A percentile compares a stretch with the other conserved stretches of the same genome.
Evolutionary conservation across 176 grass and related monocot species (phyloP).

Genomic region (Aechmea fasciata): DNA sequence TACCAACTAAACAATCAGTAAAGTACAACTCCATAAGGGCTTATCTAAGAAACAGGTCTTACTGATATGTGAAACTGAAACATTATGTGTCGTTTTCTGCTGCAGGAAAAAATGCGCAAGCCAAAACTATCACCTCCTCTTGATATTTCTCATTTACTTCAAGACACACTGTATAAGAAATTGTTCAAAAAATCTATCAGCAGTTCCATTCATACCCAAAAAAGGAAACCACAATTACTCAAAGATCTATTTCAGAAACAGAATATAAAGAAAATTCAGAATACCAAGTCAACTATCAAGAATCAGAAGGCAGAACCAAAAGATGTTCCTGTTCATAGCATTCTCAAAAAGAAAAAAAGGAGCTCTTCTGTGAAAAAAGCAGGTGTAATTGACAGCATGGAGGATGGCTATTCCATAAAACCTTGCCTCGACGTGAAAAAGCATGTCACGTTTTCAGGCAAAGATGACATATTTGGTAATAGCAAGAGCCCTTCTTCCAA

Average conservation of each 20-base stretch:
- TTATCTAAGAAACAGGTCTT: too few species aligned
- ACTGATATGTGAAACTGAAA: neutral
- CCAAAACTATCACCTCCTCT: conserved; percentile 23
- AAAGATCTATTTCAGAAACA: conserved; percentile 44
- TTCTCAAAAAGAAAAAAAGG: conserved; percentile 49
- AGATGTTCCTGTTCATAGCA: conserved; percentile 36
- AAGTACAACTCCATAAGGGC: too few species aligned
- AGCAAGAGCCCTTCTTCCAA: neutral
- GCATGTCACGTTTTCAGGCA: conserved; percentile 52
- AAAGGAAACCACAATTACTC: conserved; percentile 12
- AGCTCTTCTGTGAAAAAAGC: conserved; percentile 20
- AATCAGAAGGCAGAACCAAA: conserved; percentile 24
- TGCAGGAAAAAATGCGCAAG: conserved; percentile 36
- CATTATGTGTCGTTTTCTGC: conserved; percentile 7
- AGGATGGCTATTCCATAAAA: conserved; percentile 22
- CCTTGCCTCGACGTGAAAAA: conserved; percentile 29
- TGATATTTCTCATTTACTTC: conserved; percentile 27
- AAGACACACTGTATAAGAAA: conserved; percentile 17
- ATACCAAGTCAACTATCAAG: conserved; percentile 19
- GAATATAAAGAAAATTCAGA: conserved; percentile 28
- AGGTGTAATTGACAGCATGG: conserved; percentile 5
- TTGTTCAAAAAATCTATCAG: conserved; percentile 30
- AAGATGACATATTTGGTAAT: conserved; percentile 33
- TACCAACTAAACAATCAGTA: too few species aligned
- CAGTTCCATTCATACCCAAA: conserved; percentile 17